These are phyloP conservation scores for Celoporthe dispersa DNA, from an alignment of 2,329 filamentous ascomycete species.

Conservation along the genomic window DNA sequence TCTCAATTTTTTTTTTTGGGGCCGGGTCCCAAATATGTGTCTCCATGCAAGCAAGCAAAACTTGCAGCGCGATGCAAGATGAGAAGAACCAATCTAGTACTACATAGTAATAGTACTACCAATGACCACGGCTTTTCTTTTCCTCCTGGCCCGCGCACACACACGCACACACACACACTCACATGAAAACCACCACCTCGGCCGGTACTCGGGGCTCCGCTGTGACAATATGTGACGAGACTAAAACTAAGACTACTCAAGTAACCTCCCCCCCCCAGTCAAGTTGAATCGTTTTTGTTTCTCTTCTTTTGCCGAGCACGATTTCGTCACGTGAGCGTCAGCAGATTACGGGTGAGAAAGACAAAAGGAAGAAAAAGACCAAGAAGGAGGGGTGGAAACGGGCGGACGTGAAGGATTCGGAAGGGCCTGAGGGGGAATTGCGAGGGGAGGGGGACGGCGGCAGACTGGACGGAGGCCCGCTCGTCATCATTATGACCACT, in stretches of 20 bases:
- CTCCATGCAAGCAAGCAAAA: neutral
- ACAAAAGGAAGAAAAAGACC: neutral
- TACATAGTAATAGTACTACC: neutral
- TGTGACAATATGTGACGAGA: neutral
- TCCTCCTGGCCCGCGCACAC: too few species aligned
- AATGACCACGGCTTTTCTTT: neutral
- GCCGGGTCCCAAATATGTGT: neutral
- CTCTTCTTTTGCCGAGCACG: too few species aligned
- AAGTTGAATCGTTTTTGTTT: too few species aligned
- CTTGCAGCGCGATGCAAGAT: neutral
- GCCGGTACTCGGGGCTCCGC: neutral
- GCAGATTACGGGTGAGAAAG: neutral
- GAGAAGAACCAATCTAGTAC: too few species aligned
- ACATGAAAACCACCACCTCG: too few species aligned
- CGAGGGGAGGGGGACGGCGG: neutral
- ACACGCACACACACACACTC: too few species aligned
- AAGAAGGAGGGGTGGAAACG: neutral
- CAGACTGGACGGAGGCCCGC: neutral
- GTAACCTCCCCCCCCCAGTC: too few species aligned
- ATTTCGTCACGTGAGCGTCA: neutral
- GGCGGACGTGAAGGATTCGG: neutral
- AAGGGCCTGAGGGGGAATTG: neutral
- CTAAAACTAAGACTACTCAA: neutral
- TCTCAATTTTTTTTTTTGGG: neutral
- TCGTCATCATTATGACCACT: neutral